Base-by-base conservation (phyloP, 257 asterid species). In the Thymus quinquecostatus region DNA sequence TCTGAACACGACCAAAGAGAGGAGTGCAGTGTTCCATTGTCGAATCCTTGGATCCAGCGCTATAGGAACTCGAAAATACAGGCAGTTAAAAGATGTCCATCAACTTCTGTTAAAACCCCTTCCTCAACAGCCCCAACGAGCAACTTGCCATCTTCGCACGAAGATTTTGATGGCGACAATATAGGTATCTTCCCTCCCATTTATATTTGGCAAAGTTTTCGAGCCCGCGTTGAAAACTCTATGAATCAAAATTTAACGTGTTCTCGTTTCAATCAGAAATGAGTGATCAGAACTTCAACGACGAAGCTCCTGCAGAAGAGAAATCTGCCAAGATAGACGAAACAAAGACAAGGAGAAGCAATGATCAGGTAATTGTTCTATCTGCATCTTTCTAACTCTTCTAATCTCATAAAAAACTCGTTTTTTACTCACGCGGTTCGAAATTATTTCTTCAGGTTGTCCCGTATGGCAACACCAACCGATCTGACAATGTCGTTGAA, bases 231-330 rank as follows among this genome's bases (percentile, higher is more conserved):
- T 4, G 6, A 38, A 38, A 4, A 38, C 41, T 38, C 21, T 21
- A 0, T 21, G 21, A 21, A 21, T 21, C 21, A 38, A 38, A 38
- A 3, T 4, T 7, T 38, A 7, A 38, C 8, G 40, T 32, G n/a
- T 21, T 59, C 56, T 51, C 76, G 62, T 65, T 69, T 61, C 68
- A 68, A 73, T 34, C 84, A 89, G 96, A 89, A 84, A 82, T 72
- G 75, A 73, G 74, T 1, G 95, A 78, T 74, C 96, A 89, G 78
- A 89, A 89, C 78, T 89, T 89, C 43, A 65, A 47, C 6, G 90
- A 87, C 51, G 94, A 82, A 67, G 86, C 71, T 58, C 45, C 71
- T 47, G 84, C 78, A 73, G 89, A 80, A 64, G 84, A 78, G 68
- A 73, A 76, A 14, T 62, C 78, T 1, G 63, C 66, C 57, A 76